Base-by-base conservation (phyloP, 352 stramenopile genomes). In the Phytophthora pisi region DNA sequence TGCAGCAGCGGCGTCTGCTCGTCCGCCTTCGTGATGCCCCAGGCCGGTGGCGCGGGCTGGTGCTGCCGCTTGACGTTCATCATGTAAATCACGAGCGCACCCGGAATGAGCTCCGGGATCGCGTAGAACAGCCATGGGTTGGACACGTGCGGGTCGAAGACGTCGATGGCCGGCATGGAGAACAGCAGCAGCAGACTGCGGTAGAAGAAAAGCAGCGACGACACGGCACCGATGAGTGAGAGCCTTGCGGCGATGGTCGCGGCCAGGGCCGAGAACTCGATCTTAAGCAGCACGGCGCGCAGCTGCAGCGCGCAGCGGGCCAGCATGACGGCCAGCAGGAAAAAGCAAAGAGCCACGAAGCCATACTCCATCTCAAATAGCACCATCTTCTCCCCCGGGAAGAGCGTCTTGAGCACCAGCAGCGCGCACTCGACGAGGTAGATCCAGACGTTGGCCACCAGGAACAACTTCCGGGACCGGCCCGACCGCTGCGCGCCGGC, bases 401-500 rank as follows among this genome's bases (percentile, higher is more conserved):
- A 92, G 2, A 92, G 64, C 30, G 81, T 92, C 74, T 92, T 90
- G 51, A 89, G 66, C 54, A 89, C 78, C 5, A 93, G 68, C 56
- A 93, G 70, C 45, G 73, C 81, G 45, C 80, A 89, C 56, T 93
- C 86, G 13, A 91, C 72, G 15, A 93, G 62, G 66, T 93, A 92
- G 56, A 93, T 92, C 86, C 83, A 93, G 4, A 93, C 86, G 54
- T 92, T 93, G 51, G 82, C 84, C 20, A 93, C 84, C 3, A 93
- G 67, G 40, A 93, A 89, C n/a, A 91, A 66, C 61, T 86, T 90
- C 7, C 79, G 64, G 16, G 77, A 80, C 9, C 78, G 80, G 26
- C 77, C 64, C 8, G 82, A 77, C 24, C 84, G 80, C 51, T 80
- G 75, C 20, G 60, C 70, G 13, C 77, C 80, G 23, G 61, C 75